Evolutionary conservation across 2,329 filamentous ascomycete species (phyloP).

Genomic region (Botrytis sinoallii): DNA sequence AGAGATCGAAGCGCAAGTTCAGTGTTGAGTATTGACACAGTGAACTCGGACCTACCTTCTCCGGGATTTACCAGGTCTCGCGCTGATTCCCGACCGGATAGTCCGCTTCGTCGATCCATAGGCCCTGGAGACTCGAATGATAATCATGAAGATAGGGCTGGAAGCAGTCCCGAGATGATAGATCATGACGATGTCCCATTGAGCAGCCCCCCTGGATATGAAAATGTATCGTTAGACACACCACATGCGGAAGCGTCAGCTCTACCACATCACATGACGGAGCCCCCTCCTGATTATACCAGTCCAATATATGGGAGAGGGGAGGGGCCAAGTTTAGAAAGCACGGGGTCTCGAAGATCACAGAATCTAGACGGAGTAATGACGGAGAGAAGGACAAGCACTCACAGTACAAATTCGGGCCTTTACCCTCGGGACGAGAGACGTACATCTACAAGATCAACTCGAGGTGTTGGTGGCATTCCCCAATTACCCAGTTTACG

Average conservation of each 20-base stretch:
- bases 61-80: slow-evolving; percentile 42
- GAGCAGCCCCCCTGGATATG: slow-evolving; percentile 36
- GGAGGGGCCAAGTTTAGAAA: slow-evolving; percentile 22
- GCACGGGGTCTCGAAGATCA: slow-evolving; percentile 23
- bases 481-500: slow-evolving; percentile 54
- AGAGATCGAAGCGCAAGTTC: slow-evolving; percentile 53
- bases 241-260: slow-evolving; percentile 22
- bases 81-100: slow-evolving; percentile 45
- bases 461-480: slow-evolving; percentile 41
- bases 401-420: slow-evolving; percentile 12
- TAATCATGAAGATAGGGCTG: slow-evolving; percentile 28
- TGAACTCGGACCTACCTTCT: slow-evolving; percentile 44
- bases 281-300: slow-evolving; percentile 35
- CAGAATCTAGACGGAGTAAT: slow-evolving; percentile 24
- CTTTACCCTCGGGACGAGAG: not conserved
- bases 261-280: slow-evolving; percentile 17
- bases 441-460: slow-evolving; percentile 19
- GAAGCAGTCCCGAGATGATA: slow-evolving; percentile 36
- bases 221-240: slow-evolving; percentile 35
- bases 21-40: slow-evolving; percentile 51
- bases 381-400: slow-evolving; percentile 24
- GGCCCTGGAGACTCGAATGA: slow-evolving; percentile 21
- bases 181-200: slow-evolving; percentile 34
- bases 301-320: slow-evolving; percentile 29
- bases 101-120: slow-evolving; percentile 31